phyloP scores from a whole-genome alignment of 352 stramenopile genomes.

The Elongisporangium prolatum region DNA sequence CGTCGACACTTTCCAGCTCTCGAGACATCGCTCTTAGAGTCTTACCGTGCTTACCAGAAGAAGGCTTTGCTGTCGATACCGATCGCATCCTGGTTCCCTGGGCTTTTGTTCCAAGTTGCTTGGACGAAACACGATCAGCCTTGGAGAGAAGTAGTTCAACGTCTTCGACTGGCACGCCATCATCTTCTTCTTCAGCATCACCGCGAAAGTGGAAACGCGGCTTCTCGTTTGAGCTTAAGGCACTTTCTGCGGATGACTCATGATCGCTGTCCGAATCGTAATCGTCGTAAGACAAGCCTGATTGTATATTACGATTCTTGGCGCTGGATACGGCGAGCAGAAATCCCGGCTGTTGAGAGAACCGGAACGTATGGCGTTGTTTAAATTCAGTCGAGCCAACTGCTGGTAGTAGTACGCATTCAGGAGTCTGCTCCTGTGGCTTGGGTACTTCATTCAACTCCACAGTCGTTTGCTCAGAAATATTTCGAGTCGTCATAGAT shows the following conservation, averaged over 20 bases:
- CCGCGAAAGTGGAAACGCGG: not conserved
- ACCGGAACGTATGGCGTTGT: constrained; percentile 23
- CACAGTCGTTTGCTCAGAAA: no score
- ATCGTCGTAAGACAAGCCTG: constrained; percentile 27
- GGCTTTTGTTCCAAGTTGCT: not conserved
- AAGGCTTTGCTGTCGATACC: not conserved
- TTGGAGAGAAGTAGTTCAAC: constrained; percentile 6
- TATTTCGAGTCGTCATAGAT: no score
- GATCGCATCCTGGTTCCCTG: not conserved
- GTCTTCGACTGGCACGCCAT: constrained; percentile 14
- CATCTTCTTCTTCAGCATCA: constrained; percentile 6
- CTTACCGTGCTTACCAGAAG: not conserved
- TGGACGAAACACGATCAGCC: not conserved
- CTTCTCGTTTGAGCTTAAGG: not conserved
- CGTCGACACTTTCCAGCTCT: not conserved
- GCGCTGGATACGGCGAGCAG: constrained; percentile 18
- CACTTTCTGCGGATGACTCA: not conserved
- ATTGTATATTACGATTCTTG: constrained; percentile 19
- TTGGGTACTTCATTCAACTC: not conserved
- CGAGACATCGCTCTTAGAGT: not conserved
- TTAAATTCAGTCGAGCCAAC: not conserved
- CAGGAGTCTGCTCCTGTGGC: not conserved
- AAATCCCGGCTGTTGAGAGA: constrained; percentile 46
- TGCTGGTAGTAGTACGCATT: not conserved
- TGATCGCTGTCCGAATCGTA: constrained; percentile 46